These are phyloP conservation scores for Dothiorella sarmentorum DNA, from an alignment of 2,329 filamentous ascomycete genomes.

Conservation along the genomic window DNA sequence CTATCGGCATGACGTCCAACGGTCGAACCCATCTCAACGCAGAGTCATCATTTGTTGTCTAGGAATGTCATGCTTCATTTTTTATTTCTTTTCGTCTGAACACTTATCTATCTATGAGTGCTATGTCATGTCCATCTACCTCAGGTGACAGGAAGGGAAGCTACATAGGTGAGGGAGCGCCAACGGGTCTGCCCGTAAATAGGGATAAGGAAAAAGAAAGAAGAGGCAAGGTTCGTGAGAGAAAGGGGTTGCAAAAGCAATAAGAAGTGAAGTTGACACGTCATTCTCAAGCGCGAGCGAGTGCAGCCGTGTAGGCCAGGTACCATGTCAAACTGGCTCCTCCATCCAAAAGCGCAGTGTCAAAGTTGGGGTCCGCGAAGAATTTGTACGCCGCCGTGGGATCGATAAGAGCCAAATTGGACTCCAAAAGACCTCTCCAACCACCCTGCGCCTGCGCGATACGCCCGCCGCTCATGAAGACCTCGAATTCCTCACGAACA, in stretches of 20 bases:
- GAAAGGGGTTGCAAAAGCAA: not conserved
- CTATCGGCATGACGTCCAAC: not conserved
- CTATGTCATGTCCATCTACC: not conserved
- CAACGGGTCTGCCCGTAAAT: not conserved
- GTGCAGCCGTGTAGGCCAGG: conserved; percentile 34
- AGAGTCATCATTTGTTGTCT: not conserved
- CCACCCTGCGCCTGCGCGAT: conserved; percentile 64
- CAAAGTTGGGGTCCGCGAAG: conserved; percentile 51
- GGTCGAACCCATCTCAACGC: not conserved
- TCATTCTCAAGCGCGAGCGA: conserved; percentile 22
- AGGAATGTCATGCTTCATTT: not conserved
- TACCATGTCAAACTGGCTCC: conserved; percentile 58
- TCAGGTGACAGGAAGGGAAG: not conserved
- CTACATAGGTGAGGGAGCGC: not conserved
- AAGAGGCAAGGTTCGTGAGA: not conserved
- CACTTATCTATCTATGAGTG: not conserved
- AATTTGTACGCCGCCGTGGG: conserved; percentile 68
- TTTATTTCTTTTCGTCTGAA: no score
- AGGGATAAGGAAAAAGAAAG: not conserved
- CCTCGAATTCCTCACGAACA: conserved; percentile 70
- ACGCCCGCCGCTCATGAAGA: conserved; percentile 68
- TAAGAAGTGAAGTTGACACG: not conserved
- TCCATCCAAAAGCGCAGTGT: conserved; percentile 58
- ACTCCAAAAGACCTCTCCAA: conserved; percentile 79
- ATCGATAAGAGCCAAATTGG: conserved; percentile 76